Percentiles rank a stretch among this genome's conserved stretches.
These are phyloP conservation scores for Trichoderma erinaceum DNA, from an alignment of 495 filamentous ascomycete species.

Conservation along the genomic window DNA sequence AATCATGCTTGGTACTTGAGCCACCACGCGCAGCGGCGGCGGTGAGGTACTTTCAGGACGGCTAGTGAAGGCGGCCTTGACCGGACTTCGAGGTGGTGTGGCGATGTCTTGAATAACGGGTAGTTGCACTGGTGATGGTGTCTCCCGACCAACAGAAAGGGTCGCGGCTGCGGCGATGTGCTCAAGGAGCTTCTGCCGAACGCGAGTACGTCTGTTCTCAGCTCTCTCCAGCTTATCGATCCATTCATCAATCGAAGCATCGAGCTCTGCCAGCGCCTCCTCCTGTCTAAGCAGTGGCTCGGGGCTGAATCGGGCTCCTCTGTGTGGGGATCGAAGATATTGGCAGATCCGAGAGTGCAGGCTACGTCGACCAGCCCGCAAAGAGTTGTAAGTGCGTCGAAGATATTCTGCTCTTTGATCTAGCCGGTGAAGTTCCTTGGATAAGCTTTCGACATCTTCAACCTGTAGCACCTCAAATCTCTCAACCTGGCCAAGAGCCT, in stretches of 20 bases:
- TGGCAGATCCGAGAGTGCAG: slow-evolving; percentile 63
- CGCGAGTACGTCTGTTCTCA: slow-evolving; percentile 62
- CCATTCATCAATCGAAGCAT: slow-evolving; percentile 71
- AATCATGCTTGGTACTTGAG: slow-evolving; percentile 44
- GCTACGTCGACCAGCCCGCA: slow-evolving; percentile 59
- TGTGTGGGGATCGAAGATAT: slow-evolving; percentile 54
- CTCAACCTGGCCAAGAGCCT: slow-evolving; percentile 57
- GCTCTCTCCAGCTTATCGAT: slow-evolving; percentile 64
- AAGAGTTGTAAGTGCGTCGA: slow-evolving; percentile 59
- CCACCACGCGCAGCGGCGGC: slow-evolving; percentile 40
- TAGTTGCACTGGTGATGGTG: slow-evolving; percentile 17
- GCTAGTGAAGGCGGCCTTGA: slow-evolving; percentile 28
- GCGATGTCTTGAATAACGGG: slow-evolving; percentile 36
- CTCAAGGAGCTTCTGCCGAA: slow-evolving; percentile 71
- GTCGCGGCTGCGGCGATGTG: slow-evolving; percentile 59
- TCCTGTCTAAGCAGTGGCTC: slow-evolving; percentile 69
- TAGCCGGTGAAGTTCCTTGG: slow-evolving; percentile 61
- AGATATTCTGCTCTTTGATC: slow-evolving; percentile 69
- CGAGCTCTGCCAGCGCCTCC: slow-evolving; percentile 64
- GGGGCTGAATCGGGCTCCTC: slow-evolving; percentile 56
- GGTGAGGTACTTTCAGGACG: slow-evolving; percentile 30
- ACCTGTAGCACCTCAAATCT: slow-evolving; percentile 62
- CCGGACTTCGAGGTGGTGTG: slow-evolving; percentile 43
- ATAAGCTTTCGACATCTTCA: slow-evolving; percentile 60
- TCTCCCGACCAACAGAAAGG: slow-evolving; percentile 28